phyloP scores from a whole-genome alignment of 164 flowering plant species.

The Amborella trichopoda region DNA sequence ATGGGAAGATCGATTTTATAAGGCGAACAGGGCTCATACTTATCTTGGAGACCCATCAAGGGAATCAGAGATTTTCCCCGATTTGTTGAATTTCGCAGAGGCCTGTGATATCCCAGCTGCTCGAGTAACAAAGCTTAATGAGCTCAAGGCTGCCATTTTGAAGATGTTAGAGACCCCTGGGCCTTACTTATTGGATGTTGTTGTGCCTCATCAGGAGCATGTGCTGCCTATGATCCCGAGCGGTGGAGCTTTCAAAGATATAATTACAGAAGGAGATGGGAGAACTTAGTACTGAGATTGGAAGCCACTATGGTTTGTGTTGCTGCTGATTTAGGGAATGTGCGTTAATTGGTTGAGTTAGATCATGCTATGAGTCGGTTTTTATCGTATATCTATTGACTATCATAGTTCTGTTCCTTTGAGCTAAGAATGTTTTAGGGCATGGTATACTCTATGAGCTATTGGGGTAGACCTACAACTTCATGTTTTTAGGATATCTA shows the following conservation, averaged over 20 bases:
- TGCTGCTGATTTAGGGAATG: too few species aligned
- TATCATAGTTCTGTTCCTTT: too few species aligned
- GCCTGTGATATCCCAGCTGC: slow-evolving; percentile 51
- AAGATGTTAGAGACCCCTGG: slow-evolving; percentile 61
- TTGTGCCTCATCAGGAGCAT: slow-evolving; percentile 61
- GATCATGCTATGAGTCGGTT: too few species aligned
- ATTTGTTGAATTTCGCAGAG: slow-evolving; percentile 46
- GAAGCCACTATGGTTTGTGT: too few species aligned
- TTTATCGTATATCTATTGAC: too few species aligned
- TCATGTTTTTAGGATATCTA: too few species aligned
- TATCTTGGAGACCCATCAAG: slow-evolving; percentile 46
- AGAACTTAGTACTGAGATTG: slow-evolving; percentile 28
- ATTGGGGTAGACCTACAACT: too few species aligned
- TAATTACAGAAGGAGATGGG: slow-evolving; percentile 50
- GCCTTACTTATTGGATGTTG: slow-evolving; percentile 48
- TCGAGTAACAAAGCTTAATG: slow-evolving; percentile 34
- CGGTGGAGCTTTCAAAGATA: slow-evolving; percentile 49
- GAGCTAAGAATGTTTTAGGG: too few species aligned
- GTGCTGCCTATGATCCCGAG: slow-evolving; percentile 64
- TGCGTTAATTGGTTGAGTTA: too few species aligned
- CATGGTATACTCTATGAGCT: too few species aligned
- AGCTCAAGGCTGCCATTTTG: slow-evolving; percentile 37
- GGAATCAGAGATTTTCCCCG: slow-evolving; percentile 38
- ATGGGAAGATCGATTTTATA: slow-evolving; percentile 57
- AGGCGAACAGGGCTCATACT: slow-evolving; percentile 55